Conservation (phyloP, 2,329 filamentous ascomycete genomes). For the Helotiales sp. region DNA sequence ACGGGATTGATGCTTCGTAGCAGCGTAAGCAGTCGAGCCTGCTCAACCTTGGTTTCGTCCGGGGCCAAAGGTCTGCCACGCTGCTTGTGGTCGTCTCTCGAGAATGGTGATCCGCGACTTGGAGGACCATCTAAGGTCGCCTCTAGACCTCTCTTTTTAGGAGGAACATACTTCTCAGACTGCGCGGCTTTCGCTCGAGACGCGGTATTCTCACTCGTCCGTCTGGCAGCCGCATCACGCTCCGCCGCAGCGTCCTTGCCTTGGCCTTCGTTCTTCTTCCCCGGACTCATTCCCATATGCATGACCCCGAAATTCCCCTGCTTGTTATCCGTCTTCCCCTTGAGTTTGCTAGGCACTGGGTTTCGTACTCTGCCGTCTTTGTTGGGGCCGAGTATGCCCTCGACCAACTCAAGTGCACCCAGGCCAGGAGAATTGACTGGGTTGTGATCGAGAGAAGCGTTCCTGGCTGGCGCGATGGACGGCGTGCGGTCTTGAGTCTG, state of each 20-base stretch:
- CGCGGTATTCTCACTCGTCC: slow-evolving; percentile 61
- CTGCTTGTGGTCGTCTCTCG: slow-evolving; percentile 30
- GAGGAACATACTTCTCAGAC: slow-evolving; percentile 52
- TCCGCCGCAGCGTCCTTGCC: slow-evolving; percentile 50
- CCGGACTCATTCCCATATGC: slow-evolving; percentile 54
- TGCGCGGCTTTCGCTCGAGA: slow-evolving; percentile 57
- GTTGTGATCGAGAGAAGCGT: slow-evolving; percentile 20
- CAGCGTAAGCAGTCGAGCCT: slow-evolving; percentile 58
- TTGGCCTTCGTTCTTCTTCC: slow-evolving; percentile 36
- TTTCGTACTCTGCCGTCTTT: slow-evolving; percentile 54
- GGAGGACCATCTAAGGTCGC: slow-evolving; percentile 23
- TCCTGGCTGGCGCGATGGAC: slow-evolving; percentile 21
- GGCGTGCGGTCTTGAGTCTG: slow-evolving; percentile 24
- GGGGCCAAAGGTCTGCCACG: slow-evolving; percentile 39
- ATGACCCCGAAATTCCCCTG: slow-evolving; percentile 64
- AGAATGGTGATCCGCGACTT: slow-evolving; percentile 29
- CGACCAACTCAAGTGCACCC: slow-evolving; percentile 54
- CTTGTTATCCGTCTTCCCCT: slow-evolving; percentile 55
- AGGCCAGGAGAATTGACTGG: slow-evolving; percentile 37
- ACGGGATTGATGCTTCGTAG: slow-evolving; percentile 55
- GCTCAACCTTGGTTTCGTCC: slow-evolving; percentile 56
- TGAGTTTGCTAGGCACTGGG: slow-evolving; percentile 61
- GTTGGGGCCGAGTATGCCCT: slow-evolving; percentile 37
- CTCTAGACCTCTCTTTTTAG: slow-evolving; percentile 36
- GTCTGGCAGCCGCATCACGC: slow-evolving; percentile 55